Base-by-base conservation (phyloP, 176 grass and related monocot species). In the Secale cereale region DNA sequence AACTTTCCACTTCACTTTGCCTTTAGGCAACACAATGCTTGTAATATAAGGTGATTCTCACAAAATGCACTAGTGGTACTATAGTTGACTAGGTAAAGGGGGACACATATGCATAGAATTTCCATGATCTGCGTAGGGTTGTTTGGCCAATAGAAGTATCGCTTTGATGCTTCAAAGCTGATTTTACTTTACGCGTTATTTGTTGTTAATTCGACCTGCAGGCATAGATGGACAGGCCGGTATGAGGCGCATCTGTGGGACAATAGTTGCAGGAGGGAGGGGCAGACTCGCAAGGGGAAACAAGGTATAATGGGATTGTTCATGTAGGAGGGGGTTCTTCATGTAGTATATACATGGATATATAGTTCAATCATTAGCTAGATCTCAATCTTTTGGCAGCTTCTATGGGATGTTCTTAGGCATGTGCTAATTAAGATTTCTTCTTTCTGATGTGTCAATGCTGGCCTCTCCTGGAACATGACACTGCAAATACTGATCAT, bases 171-270 rank as follows among this genome's bases (percentile, higher is more conserved):
- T 76, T 76, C 43, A 76, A 75, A 76, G 45, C 30, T 76, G 15
- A 54, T 76, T 22, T 76, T 76, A 54, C 72, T 76, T 76, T 76
- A 20, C 16, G 7, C 16, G 27, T 45, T 31, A 52, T 54, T 22
- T 31, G 45, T 54, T 32, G 48, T 54, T 22, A 31, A 76, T 76
- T 76, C 4, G 1, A 43, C 45, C 4, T 22, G 9, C 45, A 76
- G 92, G 57, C 92, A 94, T 82, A 89, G 89, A 84, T 94, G 92
- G 92, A 94, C 92, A 43, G 89, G 92, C 15, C 83, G 89, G 7
- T 94, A 94, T 61, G 92, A 94, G 59, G 92, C 92, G 25, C 92
- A 94, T 76, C 87, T 94, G 7, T 94, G 92, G 92, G 92, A 94
- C 32, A 94, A 91, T 78, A 94, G 89, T 46, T 94, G 89, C 81